Evolutionary conservation across 2,329 filamentous ascomycete genomes (phyloP), one percentile per base, ranked within the genome.

Genomic region (Arthrobotrys conoides): DNA sequence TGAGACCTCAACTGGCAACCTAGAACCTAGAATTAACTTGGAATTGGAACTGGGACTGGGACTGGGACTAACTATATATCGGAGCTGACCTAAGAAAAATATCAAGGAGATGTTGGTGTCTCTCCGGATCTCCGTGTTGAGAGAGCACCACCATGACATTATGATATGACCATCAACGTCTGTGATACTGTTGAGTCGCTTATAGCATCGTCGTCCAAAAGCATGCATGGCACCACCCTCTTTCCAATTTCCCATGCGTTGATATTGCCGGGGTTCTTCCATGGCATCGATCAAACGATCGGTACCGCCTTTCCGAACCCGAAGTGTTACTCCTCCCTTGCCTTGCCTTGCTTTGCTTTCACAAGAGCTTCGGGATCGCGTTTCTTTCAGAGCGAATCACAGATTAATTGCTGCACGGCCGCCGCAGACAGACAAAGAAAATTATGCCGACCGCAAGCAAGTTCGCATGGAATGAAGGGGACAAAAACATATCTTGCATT

Each of bases 261-360:
- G 33, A 61, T 61, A 61, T 33, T 55, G 30, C 65, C 30, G 65
- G 65, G 65, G 38, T 68, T 41, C 24, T 46, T 49, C 64, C 49
- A 51, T 51, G 20, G 20, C 18, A 68, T 53, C 33, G 65, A 57
- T 57, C 48, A 68, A 68, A 68, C 49, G 63, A 53, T 68, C 65
- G 65, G 65, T 68, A 68, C 22, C 65, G 14, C 20, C 14, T 36
- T 71, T 71, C 67, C 67, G 67, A 71, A 38, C 55, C 67, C 55
- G 44, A 71, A 59, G 16, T 9, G 12, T 30, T 30, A 30, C 27
- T 3, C 27, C 27, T 30, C 27, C 27, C 27, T 30, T 14, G 12
- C 14, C 3, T 22, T 20, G 44, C 27, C 27, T 30, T 14, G 12
- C 14, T 4, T 22, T 20, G 44, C 20, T 22, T 30, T 44, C 36